phyloP scores from a whole-genome alignment of 257 asterid species.

The Lithospermum erythrorhizon region DNA sequence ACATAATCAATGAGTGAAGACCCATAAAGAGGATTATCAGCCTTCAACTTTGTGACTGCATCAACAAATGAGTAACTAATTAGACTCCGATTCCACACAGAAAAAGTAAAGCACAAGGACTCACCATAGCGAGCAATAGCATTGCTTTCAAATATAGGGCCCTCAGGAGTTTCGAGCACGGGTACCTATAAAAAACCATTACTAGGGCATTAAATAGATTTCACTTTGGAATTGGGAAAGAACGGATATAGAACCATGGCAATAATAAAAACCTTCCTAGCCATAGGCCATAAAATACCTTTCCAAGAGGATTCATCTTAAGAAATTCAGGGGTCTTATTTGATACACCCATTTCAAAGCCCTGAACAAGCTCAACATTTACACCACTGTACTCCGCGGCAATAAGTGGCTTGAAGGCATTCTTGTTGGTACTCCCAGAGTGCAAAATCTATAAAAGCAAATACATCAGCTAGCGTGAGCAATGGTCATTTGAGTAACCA shows the following conservation, averaged over 20 bases:
- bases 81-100: not conserved
- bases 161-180: conserved; percentile 89
- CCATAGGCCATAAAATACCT: conserved; percentile 23
- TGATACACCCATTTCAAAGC: conserved; percentile 64
- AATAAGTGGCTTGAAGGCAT: conserved; percentile 45
- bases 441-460: conserved; percentile 44
- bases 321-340: conserved; percentile 72
- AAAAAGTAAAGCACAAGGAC: not conserved
- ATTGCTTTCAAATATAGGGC: conserved; percentile 78
- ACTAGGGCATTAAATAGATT: not conserved
- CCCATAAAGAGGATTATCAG: conserved; percentile 47
- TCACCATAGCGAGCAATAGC: conserved; percentile 94
- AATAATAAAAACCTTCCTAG: not conserved
- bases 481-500: not conserved
- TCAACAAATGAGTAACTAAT: conserved; percentile 3
- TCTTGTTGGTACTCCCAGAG: conserved; percentile 37
- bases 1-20: conserved; percentile 66
- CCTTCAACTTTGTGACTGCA: conserved; percentile 49
- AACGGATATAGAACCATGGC: not conserved
- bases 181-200: conserved; percentile 43
- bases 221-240: not conserved
- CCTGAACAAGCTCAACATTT: conserved; percentile 40
- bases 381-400: conserved; percentile 56
- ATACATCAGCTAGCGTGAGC: not conserved
- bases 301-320: conserved; percentile 87